Evolutionary conservation across 345 rosid species (phyloP), one percentile per base, ranked within the genome.

Genomic region (Rhodomyrtus tomentosa): DNA sequence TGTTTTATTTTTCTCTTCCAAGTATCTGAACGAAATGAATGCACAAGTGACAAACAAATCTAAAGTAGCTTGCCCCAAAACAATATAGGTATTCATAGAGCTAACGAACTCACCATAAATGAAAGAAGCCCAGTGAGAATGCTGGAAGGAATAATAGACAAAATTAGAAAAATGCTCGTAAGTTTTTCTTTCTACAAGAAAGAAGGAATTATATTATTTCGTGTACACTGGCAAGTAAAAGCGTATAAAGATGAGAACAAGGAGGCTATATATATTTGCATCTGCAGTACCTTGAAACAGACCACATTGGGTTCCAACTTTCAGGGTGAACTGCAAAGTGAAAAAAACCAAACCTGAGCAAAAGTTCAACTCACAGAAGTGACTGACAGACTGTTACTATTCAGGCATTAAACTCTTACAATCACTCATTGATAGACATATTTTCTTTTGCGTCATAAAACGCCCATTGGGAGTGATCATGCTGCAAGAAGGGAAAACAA

Each of bases 241-340:
- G 45, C 2, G 16, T n/a, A 45, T 7, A 24, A 86, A 29, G 74
- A 50, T 49, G 55, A 74, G 52, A 76, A 74, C 27, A 42, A 83
- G 38, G 48, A 79, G 68, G 80, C 50, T 20, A 40, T 56, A 85
- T 32, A 80, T 50, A 85, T 53, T 68, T 20, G 85, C 50, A 85
- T 83, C 55, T 72, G 32, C 55, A 82, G 32, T 92, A 97, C 99
- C 99, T 97, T 80, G 99, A 95, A 51, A 94, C 98, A 84, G 99
- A 97, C 99, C 99, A 97, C 99, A 97, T 97, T 7, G 99, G 99
- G 83, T 95, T 97, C 99, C 99, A 97, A 91, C 95, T 96, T 92
- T 97, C 99, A n/a, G 99, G 99, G 89, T 97, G 99, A 91, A 95
- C 99, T 97, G 91, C 56, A 90, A 87, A 36, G 76, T 36, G 76